Conservation (phyloP, 2,329 filamentous ascomycete genomes). For the Zasmidium angulare region DNA sequence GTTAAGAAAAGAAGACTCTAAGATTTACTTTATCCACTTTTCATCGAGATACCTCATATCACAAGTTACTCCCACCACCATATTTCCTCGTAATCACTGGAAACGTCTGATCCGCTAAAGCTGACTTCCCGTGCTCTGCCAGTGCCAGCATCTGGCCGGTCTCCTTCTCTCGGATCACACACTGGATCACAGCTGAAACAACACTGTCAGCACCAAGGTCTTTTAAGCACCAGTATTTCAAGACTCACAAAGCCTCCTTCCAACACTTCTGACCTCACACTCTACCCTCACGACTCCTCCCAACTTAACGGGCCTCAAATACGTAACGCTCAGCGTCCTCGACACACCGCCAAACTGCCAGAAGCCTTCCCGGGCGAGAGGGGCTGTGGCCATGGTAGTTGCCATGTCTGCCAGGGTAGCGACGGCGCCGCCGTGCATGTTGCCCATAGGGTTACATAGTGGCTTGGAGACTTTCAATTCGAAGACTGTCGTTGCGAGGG, state of each 20-base stretch:
- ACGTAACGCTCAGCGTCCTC: conserved; percentile 44
- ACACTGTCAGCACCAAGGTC: not conserved
- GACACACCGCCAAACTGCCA: conserved; percentile 43
- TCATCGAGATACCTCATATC: not conserved
- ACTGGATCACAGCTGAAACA: conserved; percentile 13
- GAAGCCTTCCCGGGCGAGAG: conserved; percentile 15
- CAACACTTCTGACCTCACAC: conserved; percentile 43
- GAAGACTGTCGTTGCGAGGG: conserved; percentile 3
- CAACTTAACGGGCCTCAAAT: conserved; percentile 40
- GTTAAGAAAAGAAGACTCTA: no score
- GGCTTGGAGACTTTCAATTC: conserved; percentile 9
- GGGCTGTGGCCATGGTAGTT: conserved; percentile 37
- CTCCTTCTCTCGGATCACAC: conserved; percentile 15
- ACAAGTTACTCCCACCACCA: not conserved
- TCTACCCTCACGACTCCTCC: conserved; percentile 41
- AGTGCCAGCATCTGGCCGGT: conserved; percentile 16
- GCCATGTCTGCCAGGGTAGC: conserved; percentile 56
- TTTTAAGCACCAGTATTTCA: conserved; percentile 10
- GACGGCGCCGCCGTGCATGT: conserved; percentile 43
- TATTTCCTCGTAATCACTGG: not conserved
- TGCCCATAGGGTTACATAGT: conserved; percentile 20
- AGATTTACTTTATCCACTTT: no score
- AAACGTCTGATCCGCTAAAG: conserved; percentile 3
- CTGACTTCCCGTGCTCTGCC: conserved; percentile 18
- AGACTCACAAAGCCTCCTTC: conserved; percentile 38